phyloP scores from a whole-genome alignment of 805 yeast genomes.

The Candida coquimbonensis region DNA sequence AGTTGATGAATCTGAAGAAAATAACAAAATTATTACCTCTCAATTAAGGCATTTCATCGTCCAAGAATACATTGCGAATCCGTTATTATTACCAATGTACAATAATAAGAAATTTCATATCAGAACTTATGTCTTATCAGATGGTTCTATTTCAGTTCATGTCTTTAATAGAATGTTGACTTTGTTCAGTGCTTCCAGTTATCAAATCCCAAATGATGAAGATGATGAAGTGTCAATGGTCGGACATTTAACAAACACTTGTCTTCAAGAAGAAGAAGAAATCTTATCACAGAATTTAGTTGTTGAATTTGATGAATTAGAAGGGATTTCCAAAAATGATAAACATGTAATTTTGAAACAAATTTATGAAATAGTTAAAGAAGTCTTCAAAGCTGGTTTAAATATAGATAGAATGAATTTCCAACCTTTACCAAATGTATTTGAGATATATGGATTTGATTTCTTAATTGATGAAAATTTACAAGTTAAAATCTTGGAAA shows the following conservation, averaged over 20 bases:
- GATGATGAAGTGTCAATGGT: conserved; percentile 32
- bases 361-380: conserved; percentile 56
- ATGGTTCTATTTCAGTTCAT: conserved; percentile 67
- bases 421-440: conserved; percentile 71
- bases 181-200: conserved; percentile 62
- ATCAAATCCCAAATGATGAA: conserved; percentile 28
- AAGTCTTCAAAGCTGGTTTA: conserved; percentile 74
- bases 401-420: conserved; percentile 79
- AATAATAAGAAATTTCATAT: conserved; percentile 78
- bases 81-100: conserved; percentile 58
- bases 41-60: conserved; percentile 88
- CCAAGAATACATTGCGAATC: conserved; percentile 69
- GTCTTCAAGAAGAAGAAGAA: conserved; percentile 58
- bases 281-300: conserved; percentile 40
- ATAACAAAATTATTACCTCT: conserved; percentile 71
- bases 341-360: conserved; percentile 41
- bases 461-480: conserved; percentile 59
- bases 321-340: conserved; percentile 31
- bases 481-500: conserved; percentile 64
- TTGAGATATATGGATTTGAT: conserved; percentile 87
- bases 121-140: conserved; percentile 72
- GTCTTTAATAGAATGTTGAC: conserved; percentile 79
- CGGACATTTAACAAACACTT: conserved; percentile 91
- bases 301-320: conserved; percentile 53
- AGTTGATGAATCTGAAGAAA: conserved; percentile 18